These are phyloP conservation scores for Cystobasidium pallidum DNA, from an alignment of 1,284 basidiomycete genomes.

Conservation along the genomic window DNA sequence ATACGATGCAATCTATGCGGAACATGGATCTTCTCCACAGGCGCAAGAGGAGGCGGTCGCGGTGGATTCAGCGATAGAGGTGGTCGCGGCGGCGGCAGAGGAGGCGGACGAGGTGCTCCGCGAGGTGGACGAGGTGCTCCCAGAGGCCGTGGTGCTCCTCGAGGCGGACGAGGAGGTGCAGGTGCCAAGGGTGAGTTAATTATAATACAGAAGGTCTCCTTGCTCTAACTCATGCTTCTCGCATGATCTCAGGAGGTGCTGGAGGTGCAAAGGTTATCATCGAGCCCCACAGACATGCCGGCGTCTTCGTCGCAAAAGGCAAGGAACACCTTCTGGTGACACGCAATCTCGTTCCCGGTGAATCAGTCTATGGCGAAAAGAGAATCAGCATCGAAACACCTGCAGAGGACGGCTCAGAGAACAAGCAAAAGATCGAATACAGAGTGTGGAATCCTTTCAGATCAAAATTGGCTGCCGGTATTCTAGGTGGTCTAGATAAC, in stretches of 20 bases:
- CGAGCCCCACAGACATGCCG: conserved; percentile 92
- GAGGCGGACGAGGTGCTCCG: conserved; percentile 45
- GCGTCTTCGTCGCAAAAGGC: conserved; percentile 64
- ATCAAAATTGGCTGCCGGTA: conserved; percentile 94
- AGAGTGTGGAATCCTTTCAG: conserved; percentile 99
- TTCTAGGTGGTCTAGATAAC: conserved; percentile 91
- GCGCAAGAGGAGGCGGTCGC: conserved; percentile 22
- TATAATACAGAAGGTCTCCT: background rate
- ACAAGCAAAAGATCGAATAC: conserved; percentile 81
- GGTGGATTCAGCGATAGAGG: conserved; percentile 41
- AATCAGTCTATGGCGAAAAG: conserved; percentile 98
- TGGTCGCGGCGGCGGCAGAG: conserved; percentile 21
- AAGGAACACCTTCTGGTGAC: conserved; percentile 98
- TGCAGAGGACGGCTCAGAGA: conserved; percentile 67
- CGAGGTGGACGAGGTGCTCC: conserved; percentile 51
- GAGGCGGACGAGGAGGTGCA: conserved; percentile 49
- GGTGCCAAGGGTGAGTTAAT: conserved; percentile 41
- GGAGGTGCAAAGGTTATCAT: conserved; percentile 76
- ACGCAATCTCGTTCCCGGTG: conserved; percentile 95
- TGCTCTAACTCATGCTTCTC: background rate
- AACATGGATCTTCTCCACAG: background rate
- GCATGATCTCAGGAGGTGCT: conserved; percentile 64
- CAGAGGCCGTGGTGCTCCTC: conserved; percentile 24
- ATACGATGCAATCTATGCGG: background rate
- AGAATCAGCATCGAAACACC: conserved; percentile 65